These are phyloP conservation scores for Microbotryum violaceum DNA, from an alignment of 1,284 basidiomycete species.

Conservation along the genomic window DNA sequence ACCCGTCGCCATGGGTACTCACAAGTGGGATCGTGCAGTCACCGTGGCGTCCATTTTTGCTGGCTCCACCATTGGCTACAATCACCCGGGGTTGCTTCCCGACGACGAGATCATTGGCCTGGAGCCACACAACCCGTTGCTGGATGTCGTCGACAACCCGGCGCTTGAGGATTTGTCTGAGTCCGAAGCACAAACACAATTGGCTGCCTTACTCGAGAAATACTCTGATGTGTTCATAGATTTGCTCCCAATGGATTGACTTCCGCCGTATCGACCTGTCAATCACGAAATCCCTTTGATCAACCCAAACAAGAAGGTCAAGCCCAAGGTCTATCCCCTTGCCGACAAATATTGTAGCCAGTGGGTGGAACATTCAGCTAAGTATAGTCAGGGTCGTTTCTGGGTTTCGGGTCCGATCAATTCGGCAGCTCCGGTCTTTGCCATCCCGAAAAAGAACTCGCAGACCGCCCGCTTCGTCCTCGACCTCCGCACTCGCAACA, in stretches of 20 bases:
- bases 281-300: constrained; percentile 6
- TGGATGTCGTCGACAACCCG: constrained; percentile 4
- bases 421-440: constrained; percentile 8
- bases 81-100: neutral
- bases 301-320: neutral
- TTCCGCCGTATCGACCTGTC: constrained; percentile 3
- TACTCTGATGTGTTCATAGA: constrained; percentile 9
- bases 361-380: constrained; percentile 3
- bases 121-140: constrained; percentile 11
- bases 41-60: neutral
- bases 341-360: constrained; percentile 2
- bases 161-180: neutral
- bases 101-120: neutral
- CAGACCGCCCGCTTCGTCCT: constrained; percentile 7
- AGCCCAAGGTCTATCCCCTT: neutral
- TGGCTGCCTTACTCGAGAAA: neutral
- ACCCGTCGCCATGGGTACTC: neutral
- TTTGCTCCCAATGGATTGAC: neutral
- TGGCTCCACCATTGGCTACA: neutral
- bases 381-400: constrained; percentile 1
- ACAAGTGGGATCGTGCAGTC: neutral
- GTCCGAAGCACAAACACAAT: neutral
- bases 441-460: constrained; percentile 9
- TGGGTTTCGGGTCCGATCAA: constrained; percentile 8
- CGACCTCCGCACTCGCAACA: constrained; percentile 36